Conservation (phyloP, 2,329 filamentous ascomycete species). For the Epichloe aotearoae region DNA sequence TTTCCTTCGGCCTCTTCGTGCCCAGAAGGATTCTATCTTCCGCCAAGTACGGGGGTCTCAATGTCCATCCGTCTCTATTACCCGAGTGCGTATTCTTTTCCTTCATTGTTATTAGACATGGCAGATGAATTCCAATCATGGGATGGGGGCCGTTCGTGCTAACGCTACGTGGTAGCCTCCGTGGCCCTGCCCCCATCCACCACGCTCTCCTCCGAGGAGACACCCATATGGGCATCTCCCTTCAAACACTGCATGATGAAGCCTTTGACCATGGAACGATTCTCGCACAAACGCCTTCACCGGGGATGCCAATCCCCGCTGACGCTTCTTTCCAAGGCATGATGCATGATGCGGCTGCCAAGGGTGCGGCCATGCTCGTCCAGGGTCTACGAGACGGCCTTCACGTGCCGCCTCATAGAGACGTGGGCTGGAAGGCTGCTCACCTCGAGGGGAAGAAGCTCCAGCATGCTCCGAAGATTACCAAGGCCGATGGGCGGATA, state of each 20-base stretch:
- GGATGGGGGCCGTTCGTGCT: background rate
- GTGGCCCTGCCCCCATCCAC: slow-evolving; percentile 76
- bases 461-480: slow-evolving; percentile 60
- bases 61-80: slow-evolving; percentile 84
- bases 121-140: too few relatives aligned
- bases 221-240: slow-evolving; percentile 55
- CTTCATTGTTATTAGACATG: too few relatives aligned
- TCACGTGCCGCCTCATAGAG: slow-evolving; percentile 49
- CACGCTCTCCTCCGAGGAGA: slow-evolving; percentile 59
- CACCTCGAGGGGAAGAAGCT: slow-evolving; percentile 11
- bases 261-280: slow-evolving; percentile 70
- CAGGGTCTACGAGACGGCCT: slow-evolving; percentile 46
- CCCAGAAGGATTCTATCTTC: slow-evolving; percentile 58
- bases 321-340: slow-evolving; percentile 30
- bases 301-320: slow-evolving; percentile 38
- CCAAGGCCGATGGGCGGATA: slow-evolving; percentile 47
- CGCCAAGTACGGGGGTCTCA: slow-evolving; percentile 79
- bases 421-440: slow-evolving; percentile 14
- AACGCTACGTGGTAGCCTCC: slow-evolving; percentile 41
- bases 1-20: slow-evolving; percentile 88
- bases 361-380: slow-evolving; percentile 61
- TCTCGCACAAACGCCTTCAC: slow-evolving; percentile 52
- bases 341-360: slow-evolving; percentile 38
- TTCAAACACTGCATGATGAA: slow-evolving; percentile 72
- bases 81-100: slow-evolving; percentile 47